Evolutionary conservation across 2,329 filamentous ascomycete species (phyloP).

Genomic region (Fusarium udum): DNA sequence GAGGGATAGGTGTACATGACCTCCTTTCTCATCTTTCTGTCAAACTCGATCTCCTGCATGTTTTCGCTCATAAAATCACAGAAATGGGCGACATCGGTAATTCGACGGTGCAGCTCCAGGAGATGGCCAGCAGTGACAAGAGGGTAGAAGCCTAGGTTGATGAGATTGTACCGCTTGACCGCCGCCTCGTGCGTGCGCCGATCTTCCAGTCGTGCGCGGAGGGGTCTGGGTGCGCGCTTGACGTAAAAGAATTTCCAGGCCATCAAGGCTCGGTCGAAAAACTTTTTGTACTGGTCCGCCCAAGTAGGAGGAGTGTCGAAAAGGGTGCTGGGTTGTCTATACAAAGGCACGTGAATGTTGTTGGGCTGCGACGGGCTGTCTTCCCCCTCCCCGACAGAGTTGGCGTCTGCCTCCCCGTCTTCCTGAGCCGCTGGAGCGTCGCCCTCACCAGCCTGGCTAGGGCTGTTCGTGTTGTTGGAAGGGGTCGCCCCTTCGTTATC

Average conservation of each 20-base stretch:
- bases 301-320: not conserved
- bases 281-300: not conserved
- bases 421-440: not conserved
- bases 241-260: not conserved
- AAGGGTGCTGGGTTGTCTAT: not conserved
- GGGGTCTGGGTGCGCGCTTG: not conserved
- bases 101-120: not conserved
- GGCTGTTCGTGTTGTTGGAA: not conserved
- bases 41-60: not conserved
- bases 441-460: not conserved
- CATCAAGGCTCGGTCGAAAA: not conserved
- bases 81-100: conserved; percentile 8
- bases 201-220: not conserved
- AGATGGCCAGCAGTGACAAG: not conserved
- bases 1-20: not conserved
- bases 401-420: not conserved
- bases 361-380: not conserved
- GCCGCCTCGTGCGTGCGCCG: not conserved
- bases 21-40: not conserved
- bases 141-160: not conserved
- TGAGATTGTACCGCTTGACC: not conserved
- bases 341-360: not conserved
- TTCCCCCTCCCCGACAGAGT: not conserved
- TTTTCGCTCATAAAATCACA: not conserved
- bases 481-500: not conserved